Evolutionary conservation across 768 basidiomycete genomes (phyloP).

Genomic region (Coprinopsis strossmayeri): DNA sequence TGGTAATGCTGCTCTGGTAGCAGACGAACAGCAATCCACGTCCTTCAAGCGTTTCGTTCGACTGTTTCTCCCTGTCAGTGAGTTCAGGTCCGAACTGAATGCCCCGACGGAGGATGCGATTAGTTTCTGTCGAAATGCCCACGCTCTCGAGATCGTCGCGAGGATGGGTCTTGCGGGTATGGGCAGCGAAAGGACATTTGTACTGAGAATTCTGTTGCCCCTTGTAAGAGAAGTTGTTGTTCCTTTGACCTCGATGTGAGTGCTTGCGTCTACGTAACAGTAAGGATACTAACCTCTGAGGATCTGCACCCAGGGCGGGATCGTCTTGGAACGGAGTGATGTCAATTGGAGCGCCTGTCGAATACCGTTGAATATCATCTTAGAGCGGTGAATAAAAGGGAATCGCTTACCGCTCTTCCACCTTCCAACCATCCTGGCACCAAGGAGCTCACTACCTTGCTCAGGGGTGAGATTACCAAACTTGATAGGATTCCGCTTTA

Average conservation of each 20-base stretch:
- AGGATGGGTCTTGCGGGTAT: constrained; percentile 40
- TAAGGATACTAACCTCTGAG: constrained; percentile 20
- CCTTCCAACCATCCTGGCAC: constrained; percentile 46
- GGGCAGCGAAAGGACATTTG: constrained; percentile 43
- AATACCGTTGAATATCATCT: constrained; percentile 20
- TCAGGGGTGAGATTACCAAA: constrained; percentile 21
- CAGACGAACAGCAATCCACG: constrained; percentile 42
- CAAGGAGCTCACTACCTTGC: constrained; percentile 43
- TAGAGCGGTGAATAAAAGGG: constrained; percentile 29
- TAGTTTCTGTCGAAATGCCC: constrained; percentile 19
- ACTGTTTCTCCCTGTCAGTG: constrained; percentile 27
- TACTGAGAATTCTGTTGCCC: constrained; percentile 27
- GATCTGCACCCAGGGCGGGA: constrained; percentile 26
- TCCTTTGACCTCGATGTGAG: constrained; percentile 19
- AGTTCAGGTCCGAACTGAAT: constrained; percentile 49
- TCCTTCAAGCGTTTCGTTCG: constrained; percentile 31
- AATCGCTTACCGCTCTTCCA: constrained; percentile 44
- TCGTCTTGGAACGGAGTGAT: constrained; percentile 24
- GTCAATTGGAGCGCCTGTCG: constrained; percentile 30
- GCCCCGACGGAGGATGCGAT: constrained; percentile 41
- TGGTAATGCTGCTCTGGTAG: constrained; percentile 34
- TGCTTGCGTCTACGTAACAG: background rate
- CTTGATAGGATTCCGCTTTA: constrained; percentile 32
- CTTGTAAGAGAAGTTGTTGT: constrained; percentile 37
- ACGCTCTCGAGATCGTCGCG: constrained; percentile 34